Evolutionary conservation across 768 basidiomycete species (phyloP).

Genomic region (Lactifluus pinguis): DNA sequence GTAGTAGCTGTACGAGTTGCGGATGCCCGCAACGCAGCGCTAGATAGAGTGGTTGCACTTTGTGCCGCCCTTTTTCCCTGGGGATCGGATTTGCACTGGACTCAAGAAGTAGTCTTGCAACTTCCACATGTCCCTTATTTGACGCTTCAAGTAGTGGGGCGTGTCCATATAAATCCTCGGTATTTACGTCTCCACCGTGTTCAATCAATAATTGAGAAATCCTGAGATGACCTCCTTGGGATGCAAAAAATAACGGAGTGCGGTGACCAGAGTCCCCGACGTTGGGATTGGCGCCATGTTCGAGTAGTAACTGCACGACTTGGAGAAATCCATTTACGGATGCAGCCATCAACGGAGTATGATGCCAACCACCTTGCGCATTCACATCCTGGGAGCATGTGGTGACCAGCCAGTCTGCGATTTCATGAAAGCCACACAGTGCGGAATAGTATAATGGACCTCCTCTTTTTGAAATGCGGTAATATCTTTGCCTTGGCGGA

Average conservation of each 20-base stretch:
- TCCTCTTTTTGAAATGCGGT: too few relatives aligned
- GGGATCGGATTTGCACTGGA: too few relatives aligned
- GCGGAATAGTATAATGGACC: background rate
- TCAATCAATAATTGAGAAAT: background rate
- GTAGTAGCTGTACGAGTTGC: too few relatives aligned
- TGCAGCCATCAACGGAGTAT: background rate
- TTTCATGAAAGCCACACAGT: background rate
- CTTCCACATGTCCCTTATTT: background rate
- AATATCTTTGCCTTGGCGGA: too few relatives aligned
- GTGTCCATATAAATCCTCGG: fast-evolving
- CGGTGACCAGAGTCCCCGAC: fast-evolving
- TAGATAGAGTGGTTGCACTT: too few relatives aligned
- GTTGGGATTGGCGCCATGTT: background rate
- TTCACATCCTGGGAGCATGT: background rate
- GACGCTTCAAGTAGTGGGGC: background rate
- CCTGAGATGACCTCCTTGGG: background rate
- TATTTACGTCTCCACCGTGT: background rate
- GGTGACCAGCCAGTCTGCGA: background rate
- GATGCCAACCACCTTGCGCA: too few relatives aligned
- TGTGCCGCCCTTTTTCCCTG: fast-evolving
- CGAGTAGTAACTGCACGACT: background rate
- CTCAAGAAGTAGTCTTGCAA: background rate
- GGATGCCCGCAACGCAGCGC: too few relatives aligned
- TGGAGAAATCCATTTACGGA: background rate
- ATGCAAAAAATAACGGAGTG: background rate